Conservation (phyloP, 1,284 basidiomycete genomes). For the Boletus smithii region DNA sequence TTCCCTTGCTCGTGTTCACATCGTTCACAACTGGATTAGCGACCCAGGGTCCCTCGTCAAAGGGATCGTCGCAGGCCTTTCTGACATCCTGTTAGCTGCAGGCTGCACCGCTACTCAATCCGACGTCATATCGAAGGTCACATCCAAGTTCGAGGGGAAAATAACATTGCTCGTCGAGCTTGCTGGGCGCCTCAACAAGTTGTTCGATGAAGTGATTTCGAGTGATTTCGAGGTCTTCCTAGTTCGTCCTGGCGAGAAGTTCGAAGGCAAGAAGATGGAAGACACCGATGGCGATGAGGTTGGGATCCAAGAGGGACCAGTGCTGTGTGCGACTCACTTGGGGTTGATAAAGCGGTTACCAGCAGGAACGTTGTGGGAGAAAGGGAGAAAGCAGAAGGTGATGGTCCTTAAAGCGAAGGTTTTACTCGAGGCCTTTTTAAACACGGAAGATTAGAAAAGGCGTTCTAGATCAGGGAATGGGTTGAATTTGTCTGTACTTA, state of each 20-base stretch:
- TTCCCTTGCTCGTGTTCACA: slow-evolving; percentile 5
- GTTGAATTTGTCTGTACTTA: too few relatives aligned
- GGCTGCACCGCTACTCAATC: slow-evolving; percentile 14
- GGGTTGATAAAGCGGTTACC: slow-evolving; percentile 21
- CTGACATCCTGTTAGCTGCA: slow-evolving; percentile 16
- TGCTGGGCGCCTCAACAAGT: slow-evolving; percentile 18
- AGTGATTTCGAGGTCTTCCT: slow-evolving; percentile 21
- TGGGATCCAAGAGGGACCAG: neutral
- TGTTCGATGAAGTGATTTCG: slow-evolving; percentile 25
- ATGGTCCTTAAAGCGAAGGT: slow-evolving; percentile 24
- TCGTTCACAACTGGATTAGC: neutral
- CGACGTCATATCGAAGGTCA: slow-evolving; percentile 11
- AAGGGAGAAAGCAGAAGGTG: slow-evolving; percentile 14
- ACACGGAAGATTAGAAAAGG: slow-evolving; percentile 10
- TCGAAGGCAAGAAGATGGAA: slow-evolving; percentile 19
- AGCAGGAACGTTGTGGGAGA: slow-evolving; percentile 13
- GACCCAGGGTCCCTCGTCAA: slow-evolving; percentile 4
- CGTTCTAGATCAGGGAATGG: neutral
- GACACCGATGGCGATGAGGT: slow-evolving; percentile 14
- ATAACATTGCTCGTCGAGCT: slow-evolving; percentile 17
- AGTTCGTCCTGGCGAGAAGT: slow-evolving; percentile 11
- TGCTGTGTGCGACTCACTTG: slow-evolving; percentile 26
- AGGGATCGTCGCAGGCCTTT: slow-evolving; percentile 1
- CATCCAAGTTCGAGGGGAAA: slow-evolving; percentile 16
- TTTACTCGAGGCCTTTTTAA: slow-evolving; percentile 21